A percentile compares a stretch with the other conserved stretches of the same genome.
These are phyloP conservation scores for Gossypium ekmanianum DNA, from an alignment of 345 rosid species.

Conservation along the genomic window DNA sequence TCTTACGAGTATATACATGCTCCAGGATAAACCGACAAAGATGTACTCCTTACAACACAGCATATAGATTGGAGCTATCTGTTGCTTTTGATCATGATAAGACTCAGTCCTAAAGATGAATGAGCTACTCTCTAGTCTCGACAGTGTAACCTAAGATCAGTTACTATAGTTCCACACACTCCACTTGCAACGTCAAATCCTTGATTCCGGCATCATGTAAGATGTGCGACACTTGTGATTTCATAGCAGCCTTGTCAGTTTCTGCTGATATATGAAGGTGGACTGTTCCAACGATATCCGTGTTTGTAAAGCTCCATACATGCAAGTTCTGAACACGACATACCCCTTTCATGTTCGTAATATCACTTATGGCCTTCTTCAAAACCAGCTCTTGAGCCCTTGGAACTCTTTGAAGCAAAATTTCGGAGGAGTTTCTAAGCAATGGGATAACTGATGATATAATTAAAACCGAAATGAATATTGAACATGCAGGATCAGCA, in stretches of 20 bases:
- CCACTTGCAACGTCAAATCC: slow-evolving; percentile 83
- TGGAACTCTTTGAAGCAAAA: slow-evolving; percentile 84
- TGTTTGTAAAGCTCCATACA: slow-evolving; percentile 84
- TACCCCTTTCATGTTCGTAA: slow-evolving; percentile 56
- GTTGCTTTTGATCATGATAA: neutral
- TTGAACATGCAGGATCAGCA: slow-evolving; percentile 96
- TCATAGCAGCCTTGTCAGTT: slow-evolving; percentile 52
- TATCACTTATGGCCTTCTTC: slow-evolving; percentile 45
- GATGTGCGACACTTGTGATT: slow-evolving; percentile 49
- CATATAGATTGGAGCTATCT: neutral
- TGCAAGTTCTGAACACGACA: slow-evolving; percentile 65
- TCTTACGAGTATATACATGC: neutral
- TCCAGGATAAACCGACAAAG: neutral
- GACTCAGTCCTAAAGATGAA: neutral
- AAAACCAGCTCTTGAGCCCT: slow-evolving; percentile 64
- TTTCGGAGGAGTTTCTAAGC: slow-evolving; percentile 87
- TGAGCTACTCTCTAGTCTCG: neutral
- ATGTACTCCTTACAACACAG: neutral
- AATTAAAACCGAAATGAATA: slow-evolving; percentile 79
- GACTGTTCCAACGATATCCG: slow-evolving; percentile 76
- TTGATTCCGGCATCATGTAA: slow-evolving; percentile 74
- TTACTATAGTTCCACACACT: slow-evolving; percentile 35
- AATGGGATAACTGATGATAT: slow-evolving; percentile 86
- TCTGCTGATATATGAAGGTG: slow-evolving; percentile 68
- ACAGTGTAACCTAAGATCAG: neutral